Percentiles rank a stretch among this genome's conserved stretches.
phyloP scores from a whole-genome alignment of 2,329 filamentous ascomycete species.

The Alternaria tenuissima region DNA sequence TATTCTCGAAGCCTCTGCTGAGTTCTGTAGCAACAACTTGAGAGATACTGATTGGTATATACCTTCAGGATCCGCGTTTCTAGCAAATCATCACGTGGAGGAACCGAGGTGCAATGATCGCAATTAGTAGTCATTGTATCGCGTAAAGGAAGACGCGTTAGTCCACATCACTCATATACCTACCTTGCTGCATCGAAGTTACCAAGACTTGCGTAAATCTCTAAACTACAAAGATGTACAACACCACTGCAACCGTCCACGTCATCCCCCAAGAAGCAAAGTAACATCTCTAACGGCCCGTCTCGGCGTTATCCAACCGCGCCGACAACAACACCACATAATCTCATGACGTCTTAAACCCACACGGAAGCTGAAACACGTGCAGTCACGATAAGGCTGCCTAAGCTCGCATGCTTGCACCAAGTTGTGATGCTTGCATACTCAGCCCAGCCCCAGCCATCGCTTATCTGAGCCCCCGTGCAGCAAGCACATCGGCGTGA shows the following conservation, averaged over 20 bases:
- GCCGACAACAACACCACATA: conserved; percentile 2
- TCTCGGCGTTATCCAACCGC: conserved; percentile 13
- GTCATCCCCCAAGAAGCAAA: conserved; percentile 3
- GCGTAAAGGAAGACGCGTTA: neutral
- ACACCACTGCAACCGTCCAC: conserved; percentile 8
- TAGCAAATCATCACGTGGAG: neutral
- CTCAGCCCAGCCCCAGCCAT: neutral
- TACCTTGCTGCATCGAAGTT: neutral
- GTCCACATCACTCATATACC: neutral
- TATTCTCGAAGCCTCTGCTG: neutral
- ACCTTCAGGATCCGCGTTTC: neutral
- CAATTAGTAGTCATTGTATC: neutral
- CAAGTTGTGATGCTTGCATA: conserved; percentile 1
- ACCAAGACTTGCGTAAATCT: conserved; percentile 1
- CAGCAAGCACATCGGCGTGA: conserved; percentile 3
- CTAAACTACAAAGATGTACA: neutral
- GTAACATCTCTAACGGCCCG: conserved; percentile 9
- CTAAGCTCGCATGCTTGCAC: conserved; percentile 1
- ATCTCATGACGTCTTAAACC: conserved; percentile 7
- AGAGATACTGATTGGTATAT: neutral
- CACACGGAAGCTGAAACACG: conserved; percentile 13
- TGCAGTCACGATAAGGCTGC: conserved; percentile 5
- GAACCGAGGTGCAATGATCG: neutral
- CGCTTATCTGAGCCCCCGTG: conserved; percentile 6
- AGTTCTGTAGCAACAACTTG: neutral